A percentile compares a stretch with the other conserved stretches of the same genome.
Evolutionary conservation across 2,329 filamentous ascomycete genomes (phyloP).

Genomic region (Colletotrichum godetiae): DNA sequence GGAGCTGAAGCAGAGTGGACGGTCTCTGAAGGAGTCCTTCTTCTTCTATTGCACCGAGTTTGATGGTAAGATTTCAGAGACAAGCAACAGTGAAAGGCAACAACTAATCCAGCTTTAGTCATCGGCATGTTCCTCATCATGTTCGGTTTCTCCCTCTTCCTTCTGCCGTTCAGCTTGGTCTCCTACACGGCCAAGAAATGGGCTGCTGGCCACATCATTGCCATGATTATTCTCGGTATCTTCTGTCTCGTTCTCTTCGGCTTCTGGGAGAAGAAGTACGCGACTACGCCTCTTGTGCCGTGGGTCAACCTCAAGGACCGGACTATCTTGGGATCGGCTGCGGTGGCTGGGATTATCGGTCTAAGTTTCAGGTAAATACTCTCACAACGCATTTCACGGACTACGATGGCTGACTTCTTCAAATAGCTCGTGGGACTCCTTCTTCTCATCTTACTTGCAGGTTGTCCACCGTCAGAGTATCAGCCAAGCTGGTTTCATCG

Average conservation of each 20-base stretch:
- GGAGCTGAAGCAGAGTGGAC: constrained; percentile 40
- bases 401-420: constrained; percentile 33
- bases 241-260: constrained; percentile 22
- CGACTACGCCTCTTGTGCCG: constrained; percentile 59
- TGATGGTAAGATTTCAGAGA: constrained; percentile 39
- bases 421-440: constrained; percentile 40
- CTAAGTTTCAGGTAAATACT: constrained; percentile 51
- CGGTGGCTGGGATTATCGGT: constrained; percentile 55
- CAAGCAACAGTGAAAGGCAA: not conserved
- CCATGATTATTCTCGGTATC: constrained; percentile 46
- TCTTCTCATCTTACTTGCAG: constrained; percentile 55
- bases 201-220: constrained; percentile 55
- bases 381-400: not conserved
- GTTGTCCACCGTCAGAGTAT: constrained; percentile 46
- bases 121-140: constrained; percentile 62
- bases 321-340: constrained; percentile 39
- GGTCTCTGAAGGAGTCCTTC: constrained; percentile 22
- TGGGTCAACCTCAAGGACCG: constrained; percentile 49
- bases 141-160: constrained; percentile 61
- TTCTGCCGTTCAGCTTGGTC: constrained; percentile 69
- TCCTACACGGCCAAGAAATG: constrained; percentile 53
- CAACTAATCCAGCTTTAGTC: constrained; percentile 32
- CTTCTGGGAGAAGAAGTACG: constrained; percentile 56
- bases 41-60: constrained; percentile 38
- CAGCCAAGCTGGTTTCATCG: constrained; percentile 44